Evolutionary conservation across 257 asterid species (phyloP).

Genomic region (Leptodermis oblonga): DNA sequence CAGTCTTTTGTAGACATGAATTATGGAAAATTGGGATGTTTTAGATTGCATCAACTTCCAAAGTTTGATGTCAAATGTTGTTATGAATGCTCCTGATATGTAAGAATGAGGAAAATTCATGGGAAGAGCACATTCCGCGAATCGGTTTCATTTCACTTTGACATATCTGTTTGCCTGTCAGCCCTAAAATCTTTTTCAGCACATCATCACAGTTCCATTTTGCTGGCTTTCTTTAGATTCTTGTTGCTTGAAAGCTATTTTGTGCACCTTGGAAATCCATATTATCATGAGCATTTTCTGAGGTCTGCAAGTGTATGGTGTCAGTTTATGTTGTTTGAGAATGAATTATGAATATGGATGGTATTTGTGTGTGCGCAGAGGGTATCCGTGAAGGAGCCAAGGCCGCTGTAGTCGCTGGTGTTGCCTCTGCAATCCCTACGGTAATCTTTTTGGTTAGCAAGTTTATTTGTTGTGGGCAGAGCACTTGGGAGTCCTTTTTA

Average conservation of each 20-base stretch:
- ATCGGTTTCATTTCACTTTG: not conserved
- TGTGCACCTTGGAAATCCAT: not conserved
- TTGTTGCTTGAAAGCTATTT: not conserved
- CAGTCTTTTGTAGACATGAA: not conserved
- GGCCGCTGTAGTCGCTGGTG: conserved; percentile 63
- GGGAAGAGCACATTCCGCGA: not conserved
- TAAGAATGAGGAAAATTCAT: not conserved
- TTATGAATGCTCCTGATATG: not conserved
- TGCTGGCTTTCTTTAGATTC: not conserved
- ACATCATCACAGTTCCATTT: not conserved
- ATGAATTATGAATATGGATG: not conserved
- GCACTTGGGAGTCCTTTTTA: not conserved
- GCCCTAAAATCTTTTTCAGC: not conserved
- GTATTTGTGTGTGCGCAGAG: conserved; percentile 45
- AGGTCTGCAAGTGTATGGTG: not conserved
- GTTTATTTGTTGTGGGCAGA: too few species aligned
- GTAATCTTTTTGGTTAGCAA: conserved; percentile 25
- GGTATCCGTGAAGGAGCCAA: conserved; percentile 61
- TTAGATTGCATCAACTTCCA: not conserved
- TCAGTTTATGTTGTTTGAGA: not conserved
- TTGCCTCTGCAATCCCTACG: conserved; percentile 65
- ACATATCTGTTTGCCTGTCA: not conserved
- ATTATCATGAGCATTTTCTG: not conserved
- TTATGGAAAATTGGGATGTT: not conserved
- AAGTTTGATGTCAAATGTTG: not conserved